These are phyloP conservation scores for Kalmusia sp. DNA, from an alignment of 2,329 filamentous ascomycete genomes.

Conservation along the genomic window DNA sequence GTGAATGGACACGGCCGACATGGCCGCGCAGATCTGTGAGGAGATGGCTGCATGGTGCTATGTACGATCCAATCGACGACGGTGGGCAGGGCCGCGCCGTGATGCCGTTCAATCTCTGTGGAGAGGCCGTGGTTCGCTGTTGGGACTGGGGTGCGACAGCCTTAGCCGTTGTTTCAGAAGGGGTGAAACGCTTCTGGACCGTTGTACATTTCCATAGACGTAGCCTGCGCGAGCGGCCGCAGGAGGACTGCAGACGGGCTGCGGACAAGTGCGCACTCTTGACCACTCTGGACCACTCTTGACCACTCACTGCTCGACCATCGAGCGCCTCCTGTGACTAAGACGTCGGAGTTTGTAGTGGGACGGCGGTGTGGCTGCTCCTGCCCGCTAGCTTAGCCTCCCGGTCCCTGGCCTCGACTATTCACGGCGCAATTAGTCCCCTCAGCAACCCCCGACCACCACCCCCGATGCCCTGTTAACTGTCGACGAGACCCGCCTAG, in stretches of 20 bases:
- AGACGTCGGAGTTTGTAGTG: slow-evolving; percentile 1
- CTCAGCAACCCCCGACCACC: slow-evolving; percentile 12
- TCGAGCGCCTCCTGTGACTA: background rate
- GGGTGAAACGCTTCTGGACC: background rate
- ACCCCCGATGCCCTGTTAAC: slow-evolving; percentile 10
- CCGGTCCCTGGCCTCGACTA: slow-evolving; percentile 9
- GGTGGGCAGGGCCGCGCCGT: no score
- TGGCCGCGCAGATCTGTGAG: background rate
- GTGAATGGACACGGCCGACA: background rate
- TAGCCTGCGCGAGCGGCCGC: background rate
- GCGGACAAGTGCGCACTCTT: background rate
- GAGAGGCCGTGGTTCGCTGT: background rate
- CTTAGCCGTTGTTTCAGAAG: slow-evolving; percentile 2
- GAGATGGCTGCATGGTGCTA: no score
- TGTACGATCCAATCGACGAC: no score
- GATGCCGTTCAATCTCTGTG: background rate
- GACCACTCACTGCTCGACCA: background rate
- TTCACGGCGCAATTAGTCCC: slow-evolving; percentile 13
- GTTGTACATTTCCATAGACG: background rate
- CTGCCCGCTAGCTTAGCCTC: slow-evolving; percentile 9
- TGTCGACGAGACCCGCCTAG: background rate
- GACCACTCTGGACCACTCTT: no score
- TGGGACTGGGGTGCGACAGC: background rate
- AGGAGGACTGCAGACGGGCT: background rate
- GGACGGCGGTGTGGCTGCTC: slow-evolving; percentile 9